These are phyloP conservation scores for Dothistroma septosporum DNA, from an alignment of 2,329 filamentous ascomycete species.

Conservation along the genomic window DNA sequence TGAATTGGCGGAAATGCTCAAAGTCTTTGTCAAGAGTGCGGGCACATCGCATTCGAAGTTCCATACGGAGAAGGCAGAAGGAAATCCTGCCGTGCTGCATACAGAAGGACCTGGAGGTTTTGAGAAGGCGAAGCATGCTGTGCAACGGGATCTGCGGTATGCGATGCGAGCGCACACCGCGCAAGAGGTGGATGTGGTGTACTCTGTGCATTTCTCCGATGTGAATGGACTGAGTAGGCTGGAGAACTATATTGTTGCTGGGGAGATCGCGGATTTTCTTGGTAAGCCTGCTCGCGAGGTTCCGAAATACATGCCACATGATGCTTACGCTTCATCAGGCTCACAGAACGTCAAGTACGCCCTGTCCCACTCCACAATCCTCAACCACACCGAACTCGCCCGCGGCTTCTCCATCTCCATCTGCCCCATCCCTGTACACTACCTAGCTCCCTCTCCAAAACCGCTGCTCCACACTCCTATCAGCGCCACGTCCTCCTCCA, in stretches of 20 bases:
- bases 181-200: conserved; percentile 24
- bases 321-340: conserved; percentile 20
- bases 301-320: not conserved
- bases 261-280: conserved; percentile 33
- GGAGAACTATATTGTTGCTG: conserved; percentile 37
- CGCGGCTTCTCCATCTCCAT: conserved; percentile 36
- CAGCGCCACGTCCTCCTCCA: conserved; percentile 8
- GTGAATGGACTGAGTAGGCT: conserved; percentile 35
- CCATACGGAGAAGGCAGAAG: conserved; percentile 30
- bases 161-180: conserved; percentile 24
- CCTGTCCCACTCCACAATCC: conserved; percentile 34
- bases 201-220: conserved; percentile 36
- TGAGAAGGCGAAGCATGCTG: conserved; percentile 32
- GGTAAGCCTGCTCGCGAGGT: conserved; percentile 19
- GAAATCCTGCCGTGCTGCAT: conserved; percentile 29
- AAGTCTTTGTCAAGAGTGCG: conserved; percentile 28
- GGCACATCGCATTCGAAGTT: conserved; percentile 31
- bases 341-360: conserved; percentile 29
- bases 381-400: conserved; percentile 29
- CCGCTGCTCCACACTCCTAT: conserved; percentile 21
- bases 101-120: conserved; percentile 27
- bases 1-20: conserved; percentile 28
- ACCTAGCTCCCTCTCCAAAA: conserved; percentile 27
- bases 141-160: conserved; percentile 31
- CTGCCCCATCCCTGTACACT: conserved; percentile 26